Evolutionary conservation across 2,329 filamentous ascomycete species (phyloP), one percentile per base, ranked within the genome.

Genomic region (Calcarisporium arbuscula): DNA sequence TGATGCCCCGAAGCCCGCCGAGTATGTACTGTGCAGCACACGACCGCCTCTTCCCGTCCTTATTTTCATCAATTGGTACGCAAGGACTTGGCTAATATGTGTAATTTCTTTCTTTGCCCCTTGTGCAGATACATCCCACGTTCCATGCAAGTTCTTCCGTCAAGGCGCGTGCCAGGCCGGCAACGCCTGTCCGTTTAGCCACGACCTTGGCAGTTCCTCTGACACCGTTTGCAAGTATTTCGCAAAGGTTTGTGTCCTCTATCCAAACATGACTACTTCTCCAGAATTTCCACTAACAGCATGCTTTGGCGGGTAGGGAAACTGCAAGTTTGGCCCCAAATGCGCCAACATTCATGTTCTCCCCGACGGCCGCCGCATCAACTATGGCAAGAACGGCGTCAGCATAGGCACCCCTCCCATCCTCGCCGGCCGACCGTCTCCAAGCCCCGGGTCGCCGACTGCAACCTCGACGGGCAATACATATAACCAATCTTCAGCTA

Each of bases 151-250:
- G 72, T 98, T 98, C 82, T 98, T 92, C 64, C 82, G 88, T 35
- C 87, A 95, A 67, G 89, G 90, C 58, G 81, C 87, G 52, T 98
- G 92, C 62, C 90, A 96, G 72, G 92, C 92, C 38, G 92, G 92
- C 50, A 85, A 85, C 58, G 87, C 89, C 46, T 98, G 92, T 67
- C 92, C 92, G 26, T 98, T 96, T 64, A 86, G 88, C 51, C 92
- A 98, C 65, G 90, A 94, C 45, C 80, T 92, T 45, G 85, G 92
- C 56, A 75, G 80, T 19, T 78, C 88, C 26, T 77, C 84, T 33
- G 87, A 95, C 58, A 89, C 85, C 42, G 80, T 94, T 46, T 98
- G 92, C 80, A 98, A 96, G 65, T 98, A 96, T 67, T 98, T 96
- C 60, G 85, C 89, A 55, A 98, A 96, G 82, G 88, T 94, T 68